phyloP scores from a whole-genome alignment of 495 filamentous ascomycete species.

The Polyplosphaeria fusca region DNA sequence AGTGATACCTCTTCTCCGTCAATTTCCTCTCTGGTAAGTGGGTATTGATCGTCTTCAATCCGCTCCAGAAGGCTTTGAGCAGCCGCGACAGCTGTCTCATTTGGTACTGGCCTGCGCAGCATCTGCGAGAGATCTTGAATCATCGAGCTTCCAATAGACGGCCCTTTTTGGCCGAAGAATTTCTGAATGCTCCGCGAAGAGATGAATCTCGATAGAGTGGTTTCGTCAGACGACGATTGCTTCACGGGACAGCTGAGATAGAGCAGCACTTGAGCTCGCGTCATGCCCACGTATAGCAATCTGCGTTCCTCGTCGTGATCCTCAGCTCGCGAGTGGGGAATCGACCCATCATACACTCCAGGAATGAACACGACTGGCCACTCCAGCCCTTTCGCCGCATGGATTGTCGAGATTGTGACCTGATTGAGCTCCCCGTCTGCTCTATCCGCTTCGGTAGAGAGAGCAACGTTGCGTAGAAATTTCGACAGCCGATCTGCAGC shows the following conservation, averaged over 20 bases:
- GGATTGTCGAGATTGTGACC: conserved; percentile 93
- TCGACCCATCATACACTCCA: conserved; percentile 83
- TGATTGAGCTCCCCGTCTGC: conserved; percentile 61
- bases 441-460: conserved; percentile 69
- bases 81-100: conserved; percentile 48
- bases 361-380: conserved; percentile 98
- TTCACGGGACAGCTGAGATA: conserved; percentile 80
- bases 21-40: conserved; percentile 54
- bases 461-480: conserved; percentile 85
- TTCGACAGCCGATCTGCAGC: conserved; percentile 67
- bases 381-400: conserved; percentile 93
- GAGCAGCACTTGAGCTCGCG: conserved; percentile 83
- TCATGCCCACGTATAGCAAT: conserved; percentile 97
- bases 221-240: conserved; percentile 61
- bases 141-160: conserved; percentile 52
- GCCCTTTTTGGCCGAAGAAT: conserved; percentile 57
- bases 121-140: conserved; percentile 62
- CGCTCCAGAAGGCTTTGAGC: conserved; percentile 45
- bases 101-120: conserved; percentile 56
- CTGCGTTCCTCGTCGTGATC: conserved; percentile 87
- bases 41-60: conserved; percentile 62
- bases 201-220: conserved; percentile 63
- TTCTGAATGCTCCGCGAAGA: conserved; percentile 46
- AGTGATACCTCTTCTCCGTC: conserved; percentile 41
- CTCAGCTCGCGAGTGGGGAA: conserved; percentile 90